phyloP scores from a whole-genome alignment of 1,139 yeast species.

The Kodamaea ohmeri region DNA sequence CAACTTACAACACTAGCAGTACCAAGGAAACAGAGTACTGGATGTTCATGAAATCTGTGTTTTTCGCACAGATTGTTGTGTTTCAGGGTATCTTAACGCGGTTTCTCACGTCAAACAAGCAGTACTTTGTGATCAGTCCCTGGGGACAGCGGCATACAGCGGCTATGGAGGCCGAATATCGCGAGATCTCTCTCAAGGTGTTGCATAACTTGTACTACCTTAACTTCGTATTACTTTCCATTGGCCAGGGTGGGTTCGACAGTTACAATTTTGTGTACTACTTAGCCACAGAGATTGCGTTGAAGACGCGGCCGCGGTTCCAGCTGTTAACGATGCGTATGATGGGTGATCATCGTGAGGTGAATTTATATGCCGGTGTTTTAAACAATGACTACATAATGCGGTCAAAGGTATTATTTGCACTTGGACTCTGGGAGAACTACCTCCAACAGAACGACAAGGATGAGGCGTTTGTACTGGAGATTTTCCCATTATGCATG shows the following conservation, averaged over 20 bases:
- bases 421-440: slow-evolving; percentile 59
- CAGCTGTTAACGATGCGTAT: slow-evolving; percentile 40
- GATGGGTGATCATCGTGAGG: slow-evolving; percentile 39
- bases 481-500: slow-evolving; percentile 44
- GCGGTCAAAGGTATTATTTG: slow-evolving; percentile 52
- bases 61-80: slow-evolving; percentile 53
- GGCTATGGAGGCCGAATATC: slow-evolving; percentile 24
- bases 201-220: slow-evolving; percentile 49
- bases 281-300: slow-evolving; percentile 46
- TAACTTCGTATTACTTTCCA: slow-evolving; percentile 53
- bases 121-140: slow-evolving; percentile 14
- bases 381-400: slow-evolving; percentile 35
- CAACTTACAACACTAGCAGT: slow-evolving; percentile 22
- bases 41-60: slow-evolving; percentile 38
- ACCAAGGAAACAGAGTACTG: slow-evolving; percentile 27
- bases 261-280: slow-evolving; percentile 64
- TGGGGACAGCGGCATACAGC: slow-evolving; percentile 4
- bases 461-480: slow-evolving; percentile 26
- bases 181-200: slow-evolving; percentile 34
- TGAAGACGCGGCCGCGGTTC: slow-evolving; percentile 26
- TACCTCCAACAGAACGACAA: slow-evolving; percentile 39
- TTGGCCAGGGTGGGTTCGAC: slow-evolving; percentile 73
- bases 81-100: slow-evolving; percentile 54
- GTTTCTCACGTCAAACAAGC: slow-evolving; percentile 22
- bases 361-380: slow-evolving; percentile 36